Conservation (phyloP, 495 filamentous ascomycete genomes). For the Talaromyces adpressus region DNA sequence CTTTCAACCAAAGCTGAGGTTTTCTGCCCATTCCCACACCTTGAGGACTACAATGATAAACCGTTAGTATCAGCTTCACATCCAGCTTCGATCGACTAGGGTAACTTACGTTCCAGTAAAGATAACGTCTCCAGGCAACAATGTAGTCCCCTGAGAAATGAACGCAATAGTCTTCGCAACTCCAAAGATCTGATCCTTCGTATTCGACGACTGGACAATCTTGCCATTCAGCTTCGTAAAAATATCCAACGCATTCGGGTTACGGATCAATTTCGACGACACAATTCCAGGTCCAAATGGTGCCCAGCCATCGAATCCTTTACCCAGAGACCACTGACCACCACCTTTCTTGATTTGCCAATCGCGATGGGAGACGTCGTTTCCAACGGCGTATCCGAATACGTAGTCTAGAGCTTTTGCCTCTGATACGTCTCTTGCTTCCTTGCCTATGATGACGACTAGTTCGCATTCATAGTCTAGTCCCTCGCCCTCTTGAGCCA, state of each 20-base stretch:
- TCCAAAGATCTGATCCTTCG: conserved; percentile 76
- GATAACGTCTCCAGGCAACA: conserved; percentile 74
- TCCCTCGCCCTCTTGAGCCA: conserved; percentile 53
- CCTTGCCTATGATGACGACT: conserved; percentile 68
- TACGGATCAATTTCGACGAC: conserved; percentile 52
- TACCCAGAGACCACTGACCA: conserved; percentile 75
- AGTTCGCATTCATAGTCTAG: conserved; percentile 86
- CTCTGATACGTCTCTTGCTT: conserved; percentile 60
- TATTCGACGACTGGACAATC: conserved; percentile 65
- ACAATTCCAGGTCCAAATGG: conserved; percentile 80
- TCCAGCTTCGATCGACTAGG: neutral
- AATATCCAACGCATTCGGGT: conserved; percentile 64
- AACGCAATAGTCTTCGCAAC: conserved; percentile 69
- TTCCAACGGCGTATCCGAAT: conserved; percentile 72
- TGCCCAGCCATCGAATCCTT: conserved; percentile 88
- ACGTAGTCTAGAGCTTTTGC: conserved; percentile 64
- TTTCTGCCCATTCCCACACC: conserved; percentile 74
- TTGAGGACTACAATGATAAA: conserved; percentile 44
- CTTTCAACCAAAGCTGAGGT: conserved; percentile 68
- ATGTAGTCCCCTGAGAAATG: conserved; percentile 68
- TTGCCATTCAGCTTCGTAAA: conserved; percentile 64
- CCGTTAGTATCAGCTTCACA: conserved; percentile 10
- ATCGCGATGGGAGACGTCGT: conserved; percentile 78
- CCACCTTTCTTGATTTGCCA: conserved; percentile 77
- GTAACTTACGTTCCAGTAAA: conserved; percentile 74